phyloP scores from a whole-genome alignment of 768 basidiomycete species.

The Serendipita vermifera region DNA sequence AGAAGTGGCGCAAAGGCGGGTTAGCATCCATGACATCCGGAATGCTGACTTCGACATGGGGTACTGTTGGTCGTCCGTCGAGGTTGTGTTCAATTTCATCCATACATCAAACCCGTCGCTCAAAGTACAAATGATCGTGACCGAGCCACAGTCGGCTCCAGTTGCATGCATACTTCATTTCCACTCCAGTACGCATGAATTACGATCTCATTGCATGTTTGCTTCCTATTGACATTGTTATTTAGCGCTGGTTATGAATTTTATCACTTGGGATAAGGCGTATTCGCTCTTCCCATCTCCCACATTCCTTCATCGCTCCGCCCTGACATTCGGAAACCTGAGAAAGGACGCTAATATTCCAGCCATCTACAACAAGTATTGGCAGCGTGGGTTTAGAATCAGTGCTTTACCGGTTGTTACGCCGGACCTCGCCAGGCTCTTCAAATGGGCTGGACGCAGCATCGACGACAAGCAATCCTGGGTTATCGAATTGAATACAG shows the following conservation, averaged over 20 bases:
- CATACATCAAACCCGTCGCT: constrained; percentile 14
- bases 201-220: constrained; percentile 37
- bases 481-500: constrained; percentile 23
- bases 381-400: constrained; percentile 27
- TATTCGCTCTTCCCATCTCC: constrained; percentile 31
- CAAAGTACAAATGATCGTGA: constrained; percentile 33
- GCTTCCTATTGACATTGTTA: too few species aligned
- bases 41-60: background rate
- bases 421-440: constrained; percentile 10
- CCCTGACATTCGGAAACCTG: background rate
- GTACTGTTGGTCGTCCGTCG: constrained; percentile 21
- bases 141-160: constrained; percentile 22
- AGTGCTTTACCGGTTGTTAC: constrained; percentile 5
- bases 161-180: constrained; percentile 31
- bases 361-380: constrained; percentile 24
- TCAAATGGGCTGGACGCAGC: constrained; percentile 20
- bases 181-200: too few species aligned
- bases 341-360: constrained; percentile 7
- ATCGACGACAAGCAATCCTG: constrained; percentile 25
- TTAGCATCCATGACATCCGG: background rate
- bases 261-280: constrained; percentile 30
- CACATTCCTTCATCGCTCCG: constrained; percentile 17
- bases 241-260: constrained; percentile 33
- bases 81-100: constrained; percentile 26
- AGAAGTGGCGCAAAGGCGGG: background rate